These are phyloP conservation scores for Mollisia scopiformis DNA, from an alignment of 2,329 filamentous ascomycete genomes.

Conservation along the genomic window DNA sequence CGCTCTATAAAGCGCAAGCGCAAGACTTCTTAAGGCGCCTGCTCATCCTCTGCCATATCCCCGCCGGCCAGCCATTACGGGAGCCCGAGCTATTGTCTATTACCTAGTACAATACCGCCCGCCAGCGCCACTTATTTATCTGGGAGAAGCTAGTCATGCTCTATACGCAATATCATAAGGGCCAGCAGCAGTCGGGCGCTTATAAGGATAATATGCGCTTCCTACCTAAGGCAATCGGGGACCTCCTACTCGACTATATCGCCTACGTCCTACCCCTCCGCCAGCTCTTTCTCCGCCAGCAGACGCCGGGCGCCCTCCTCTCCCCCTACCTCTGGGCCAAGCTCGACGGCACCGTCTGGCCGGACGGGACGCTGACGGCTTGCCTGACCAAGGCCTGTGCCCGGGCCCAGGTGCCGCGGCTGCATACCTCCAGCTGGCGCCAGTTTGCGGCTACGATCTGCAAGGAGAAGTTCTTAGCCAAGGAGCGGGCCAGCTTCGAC, in stretches of 20 bases:
- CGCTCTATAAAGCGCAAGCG: slow-evolving; percentile 10
- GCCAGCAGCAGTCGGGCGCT: slow-evolving; percentile 12
- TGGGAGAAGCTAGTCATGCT: slow-evolving; percentile 22
- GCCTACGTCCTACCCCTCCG: slow-evolving; percentile 10
- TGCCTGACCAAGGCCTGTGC: too few species aligned
- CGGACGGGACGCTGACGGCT: slow-evolving; percentile 8
- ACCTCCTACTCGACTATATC: slow-evolving; percentile 20
- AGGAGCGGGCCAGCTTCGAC: slow-evolving; percentile 17
- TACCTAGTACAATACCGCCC: slow-evolving; percentile 11
- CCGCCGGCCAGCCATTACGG: background rate
- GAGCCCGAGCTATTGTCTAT: slow-evolving; percentile 15
- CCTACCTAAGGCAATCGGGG: slow-evolving; percentile 13
- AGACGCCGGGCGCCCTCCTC: slow-evolving; percentile 5
- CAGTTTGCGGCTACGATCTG: slow-evolving; percentile 9
- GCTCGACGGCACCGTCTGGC: slow-evolving; percentile 8
- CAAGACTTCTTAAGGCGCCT: too few species aligned
- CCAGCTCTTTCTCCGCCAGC: slow-evolving; percentile 14
- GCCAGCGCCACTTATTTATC: slow-evolving; percentile 4
- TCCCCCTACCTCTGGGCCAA: slow-evolving; percentile 16
- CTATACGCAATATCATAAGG: slow-evolving; percentile 21
- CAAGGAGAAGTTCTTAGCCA: slow-evolving; percentile 20
- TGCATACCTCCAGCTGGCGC: slow-evolving; percentile 11
- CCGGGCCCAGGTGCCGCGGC: slow-evolving; percentile 2
- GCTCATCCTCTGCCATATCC: slow-evolving; percentile 11
- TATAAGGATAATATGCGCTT: slow-evolving; percentile 25